Evolutionary conservation across 805 yeast genomes (phyloP), one percentile per base, ranked within the genome.

Genomic region (Candida odintsovae): DNA sequence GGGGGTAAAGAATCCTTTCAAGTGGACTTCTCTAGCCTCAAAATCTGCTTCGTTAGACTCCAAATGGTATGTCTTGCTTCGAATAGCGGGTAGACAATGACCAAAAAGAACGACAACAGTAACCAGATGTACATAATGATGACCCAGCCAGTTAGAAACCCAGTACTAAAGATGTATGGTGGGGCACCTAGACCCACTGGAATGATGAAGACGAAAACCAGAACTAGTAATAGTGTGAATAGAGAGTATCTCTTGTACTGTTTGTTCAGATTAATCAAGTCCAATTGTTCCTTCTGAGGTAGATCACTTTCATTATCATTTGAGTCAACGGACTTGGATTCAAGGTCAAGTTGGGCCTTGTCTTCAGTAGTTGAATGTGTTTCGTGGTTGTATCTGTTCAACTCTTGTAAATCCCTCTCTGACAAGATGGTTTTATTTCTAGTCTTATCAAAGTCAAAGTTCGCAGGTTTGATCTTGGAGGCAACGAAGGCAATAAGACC

Each of bases 401-500:
- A 11, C 20, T 33, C 36, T 33, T 33, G 36, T 16, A 16, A 20
- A 21, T 23, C 43, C 40, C 46, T 43, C 9, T 51, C 55, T 11
- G 48, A 40, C 39, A 63, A 51, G 41, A 64, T 58, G 3, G 70
- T 66, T 49, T 61, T 61, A 49, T 66, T 67, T 55, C 72, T 61
- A 6, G 70, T 66, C 16, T 39, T 51, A 20, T 58, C 54, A 47
- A 56, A 67, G 50, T 71, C 72, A 52, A 69, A 71, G 44, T 68
- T 60, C 12, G 66, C 71, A n/a, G 75, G 75, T 52, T 61, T 59
- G 35, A 69, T 57, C 41, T 62, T 48, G 4, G 73, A 63, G 15
- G 58, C 47, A 12, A 47, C 55, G 19, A 66, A 49, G 3, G 72
- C 57, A 37, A 66, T 57, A 10, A 68, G 46, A 29, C 70, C 72